Percentiles rank a stretch among this genome's conserved stretches.
phyloP scores from a whole-genome alignment of 2,329 filamentous ascomycete species.

The Pestalotiopsis sp. region DNA sequence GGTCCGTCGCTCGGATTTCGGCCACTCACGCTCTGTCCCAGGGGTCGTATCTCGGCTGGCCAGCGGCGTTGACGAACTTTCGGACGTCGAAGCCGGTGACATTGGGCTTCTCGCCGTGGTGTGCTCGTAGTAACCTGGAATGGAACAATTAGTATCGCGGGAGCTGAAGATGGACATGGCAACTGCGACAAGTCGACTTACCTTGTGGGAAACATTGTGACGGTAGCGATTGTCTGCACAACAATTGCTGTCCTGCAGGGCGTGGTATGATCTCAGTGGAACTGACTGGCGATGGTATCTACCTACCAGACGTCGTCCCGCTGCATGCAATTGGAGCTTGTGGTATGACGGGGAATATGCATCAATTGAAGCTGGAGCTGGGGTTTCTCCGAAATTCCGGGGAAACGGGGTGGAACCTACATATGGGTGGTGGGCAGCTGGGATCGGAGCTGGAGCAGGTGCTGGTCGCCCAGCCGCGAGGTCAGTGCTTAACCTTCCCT shows the following conservation, averaged over 20 bases:
- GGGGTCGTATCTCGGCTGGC: constrained; percentile 62
- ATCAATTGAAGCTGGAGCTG: constrained; percentile 11
- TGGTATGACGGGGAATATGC: background rate
- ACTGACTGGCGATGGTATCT: background rate
- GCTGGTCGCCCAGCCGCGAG: background rate
- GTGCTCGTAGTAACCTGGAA: constrained; percentile 51
- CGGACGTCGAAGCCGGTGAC: constrained; percentile 91
- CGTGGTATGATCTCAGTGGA: constrained; percentile 15
- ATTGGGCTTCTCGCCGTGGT: constrained; percentile 61
- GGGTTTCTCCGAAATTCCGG: constrained; percentile 6
- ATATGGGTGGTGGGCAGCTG: background rate
- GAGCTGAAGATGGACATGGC: background rate
- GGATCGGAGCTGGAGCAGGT: background rate
- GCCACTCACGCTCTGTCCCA: constrained; percentile 61
- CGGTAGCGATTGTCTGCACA: constrained; percentile 5
- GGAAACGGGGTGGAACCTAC: background rate
- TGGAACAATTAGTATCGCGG: background rate
- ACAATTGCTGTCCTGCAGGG: constrained; percentile 9
- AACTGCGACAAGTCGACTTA: constrained; percentile 15
- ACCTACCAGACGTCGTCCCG: constrained; percentile 1
- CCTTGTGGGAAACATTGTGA: constrained; percentile 37
- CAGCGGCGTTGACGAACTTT: constrained; percentile 73
- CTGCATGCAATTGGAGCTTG: constrained; percentile 6
- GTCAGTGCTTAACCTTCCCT: constrained; percentile 4
- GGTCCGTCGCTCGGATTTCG: background rate